A percentile compares a stretch with the other conserved stretches of the same genome.
Evolutionary conservation across 1,284 basidiomycete species (phyloP).

Genomic region (Malassezia sympodialis): DNA sequence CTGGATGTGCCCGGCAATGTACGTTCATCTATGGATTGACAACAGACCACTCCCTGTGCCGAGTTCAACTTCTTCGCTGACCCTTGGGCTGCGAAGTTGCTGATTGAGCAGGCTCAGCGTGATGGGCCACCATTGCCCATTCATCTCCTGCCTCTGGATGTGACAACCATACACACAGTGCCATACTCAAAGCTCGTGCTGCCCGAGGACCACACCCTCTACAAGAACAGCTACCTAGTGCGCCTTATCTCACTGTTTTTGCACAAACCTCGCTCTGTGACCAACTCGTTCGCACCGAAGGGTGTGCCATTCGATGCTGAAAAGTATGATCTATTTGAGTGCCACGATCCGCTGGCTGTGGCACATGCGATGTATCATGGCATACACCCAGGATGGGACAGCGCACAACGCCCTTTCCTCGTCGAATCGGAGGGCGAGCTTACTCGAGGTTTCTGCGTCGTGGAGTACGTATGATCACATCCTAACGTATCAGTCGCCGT

Average conservation of each 20-base stretch:
- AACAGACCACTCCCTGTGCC: constrained; percentile 18
- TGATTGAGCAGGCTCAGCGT: constrained; percentile 25
- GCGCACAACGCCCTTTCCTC: constrained; percentile 22
- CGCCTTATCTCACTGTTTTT: constrained; percentile 32
- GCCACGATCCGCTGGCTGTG: constrained; percentile 42
- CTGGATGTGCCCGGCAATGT: constrained; percentile 87
- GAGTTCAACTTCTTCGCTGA: constrained; percentile 90
- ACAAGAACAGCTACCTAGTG: constrained; percentile 15
- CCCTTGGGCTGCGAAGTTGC: constrained; percentile 61
- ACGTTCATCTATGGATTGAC: constrained; percentile 56
- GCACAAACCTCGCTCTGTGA: constrained; percentile 33
- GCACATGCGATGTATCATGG: constrained; percentile 34
- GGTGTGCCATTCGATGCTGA: constrained; percentile 28
- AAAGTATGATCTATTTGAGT: constrained; percentile 33
- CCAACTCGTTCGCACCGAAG: constrained; percentile 31
- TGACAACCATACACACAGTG: constrained; percentile 33
- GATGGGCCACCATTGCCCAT: constrained; percentile 27
- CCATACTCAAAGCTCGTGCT: constrained; percentile 31
- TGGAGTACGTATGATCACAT: constrained; percentile 19
- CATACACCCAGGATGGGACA: constrained; percentile 20
- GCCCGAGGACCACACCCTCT: constrained; percentile 7
- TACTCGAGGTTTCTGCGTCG: constrained; percentile 38
- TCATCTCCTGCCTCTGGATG: constrained; percentile 37
- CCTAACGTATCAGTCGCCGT: constrained; percentile 8
- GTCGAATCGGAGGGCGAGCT: constrained; percentile 34